Evolutionary conservation across 768 basidiomycete genomes (phyloP), one percentile per base, ranked within the genome.

Genomic region (Suillus variegatus): DNA sequence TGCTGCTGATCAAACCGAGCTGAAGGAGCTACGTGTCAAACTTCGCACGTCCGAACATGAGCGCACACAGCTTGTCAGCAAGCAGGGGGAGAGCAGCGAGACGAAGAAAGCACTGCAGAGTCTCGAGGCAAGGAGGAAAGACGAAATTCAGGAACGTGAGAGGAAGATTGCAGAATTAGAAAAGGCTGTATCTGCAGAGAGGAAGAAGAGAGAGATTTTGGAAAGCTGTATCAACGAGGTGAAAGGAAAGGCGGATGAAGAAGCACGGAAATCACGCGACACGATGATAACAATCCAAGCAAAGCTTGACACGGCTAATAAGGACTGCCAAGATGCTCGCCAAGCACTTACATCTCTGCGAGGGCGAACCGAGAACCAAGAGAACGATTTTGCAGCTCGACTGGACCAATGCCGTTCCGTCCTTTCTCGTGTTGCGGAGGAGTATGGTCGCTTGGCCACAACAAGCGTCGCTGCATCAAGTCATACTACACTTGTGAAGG

Each of bases 1-100:
- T 20, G 66, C 75, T 0, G 66, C 78, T 0, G 88, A 90, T 64
- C 86, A 90, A 70, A 75, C 79, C 0, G 89, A 92, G 72, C 72
- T 90, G 71, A 91, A 86, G 70, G 88, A 87, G 25, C 72, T 90
- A 6, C 84, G 85, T 18, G 71, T 80, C 46, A 91, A 88, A 74
- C 77, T 91, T 38, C 82, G 86, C 20, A 72, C 77, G 58, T 79
- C 81, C 6, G 90, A 92, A 66, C 82, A 87, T 64, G 89, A 89
- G 65, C 82, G 82, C 40, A 70, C 77, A 13, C 86, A 86, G 66
- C 71, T 86, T 6, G 73, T 81, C 4, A 73, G 80, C 2, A 88
- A 88, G 66, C 85, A 85, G 46, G 80, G 76, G 10, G 88, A 89
- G 61, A 73, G 78, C 0, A 76, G 72, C 1, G 88, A 90, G 6